Evolutionary conservation across 352 stramenopile genomes (phyloP).

Genomic region (Peronosclerospora sorghi): DNA sequence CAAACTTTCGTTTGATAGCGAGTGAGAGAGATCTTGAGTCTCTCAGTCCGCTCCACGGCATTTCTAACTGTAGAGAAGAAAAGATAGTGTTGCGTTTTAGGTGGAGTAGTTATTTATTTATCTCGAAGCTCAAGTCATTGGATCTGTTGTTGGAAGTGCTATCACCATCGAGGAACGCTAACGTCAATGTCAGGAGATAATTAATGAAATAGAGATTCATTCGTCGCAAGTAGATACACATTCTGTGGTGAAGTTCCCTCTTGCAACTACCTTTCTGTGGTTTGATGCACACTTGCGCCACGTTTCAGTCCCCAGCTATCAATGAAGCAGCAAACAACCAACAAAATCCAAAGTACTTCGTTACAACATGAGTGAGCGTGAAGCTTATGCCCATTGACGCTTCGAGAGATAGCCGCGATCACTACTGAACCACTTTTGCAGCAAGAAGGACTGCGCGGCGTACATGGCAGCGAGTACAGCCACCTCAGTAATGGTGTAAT

Average conservation of each 20-base stretch:
- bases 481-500: constrained; percentile 69
- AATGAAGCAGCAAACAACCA: too few species aligned
- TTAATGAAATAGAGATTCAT: constrained; percentile 23
- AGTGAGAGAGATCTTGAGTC: too few species aligned
- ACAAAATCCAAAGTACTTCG: too few species aligned
- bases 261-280: constrained; percentile 6
- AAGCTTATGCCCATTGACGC: constrained; percentile 52
- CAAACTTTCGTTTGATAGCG: too few species aligned
- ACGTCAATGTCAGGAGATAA: constrained; percentile 20
- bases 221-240: background rate
- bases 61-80: constrained; percentile 32
- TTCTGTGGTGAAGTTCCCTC: constrained; percentile 8
- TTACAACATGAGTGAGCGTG: background rate
- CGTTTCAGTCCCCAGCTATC: constrained; percentile 2
- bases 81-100: constrained; percentile 30
- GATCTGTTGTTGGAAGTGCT: constrained; percentile 10
- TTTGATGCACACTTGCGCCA: constrained; percentile 4
- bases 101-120: background rate
- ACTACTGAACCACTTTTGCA: constrained; percentile 83
- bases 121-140: constrained; percentile 18
- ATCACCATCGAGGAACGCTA: constrained; percentile 5
- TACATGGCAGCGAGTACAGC: constrained; percentile 58
- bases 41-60: constrained; percentile 51
- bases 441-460: constrained; percentile 53
- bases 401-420: constrained; percentile 59